phyloP scores from a whole-genome alignment of 805 yeast species.

The Suhomyces tanzawaensis region DNA sequence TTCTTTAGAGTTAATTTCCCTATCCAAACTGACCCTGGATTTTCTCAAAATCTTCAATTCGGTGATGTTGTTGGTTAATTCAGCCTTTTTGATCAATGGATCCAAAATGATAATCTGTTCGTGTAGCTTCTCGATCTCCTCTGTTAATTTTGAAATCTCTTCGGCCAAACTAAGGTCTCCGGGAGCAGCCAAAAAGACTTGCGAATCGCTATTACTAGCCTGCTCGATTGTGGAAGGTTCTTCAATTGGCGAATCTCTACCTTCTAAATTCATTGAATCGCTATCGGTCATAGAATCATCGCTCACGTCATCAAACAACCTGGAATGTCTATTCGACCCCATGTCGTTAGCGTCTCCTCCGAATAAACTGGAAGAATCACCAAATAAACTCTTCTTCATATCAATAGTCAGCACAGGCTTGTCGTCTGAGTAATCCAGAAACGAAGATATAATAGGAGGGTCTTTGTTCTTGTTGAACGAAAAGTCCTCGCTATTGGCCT shows the following conservation, averaged over 20 bases:
- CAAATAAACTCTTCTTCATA: conserved; percentile 18
- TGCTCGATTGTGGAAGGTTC: conserved; percentile 7
- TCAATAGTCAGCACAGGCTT: conserved; percentile 9
- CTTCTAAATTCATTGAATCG: conserved; percentile 25
- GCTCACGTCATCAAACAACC: conserved; percentile 35
- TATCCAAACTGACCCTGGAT: conserved; percentile 61
- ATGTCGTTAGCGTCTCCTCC: conserved; percentile 13
- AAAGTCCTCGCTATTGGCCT: conserved; percentile 5
- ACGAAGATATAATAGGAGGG: neutral
- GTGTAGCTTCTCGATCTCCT: conserved; percentile 55
- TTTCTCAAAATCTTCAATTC: conserved; percentile 67
- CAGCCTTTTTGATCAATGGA: conserved; percentile 76
- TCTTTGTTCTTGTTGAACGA: neutral
- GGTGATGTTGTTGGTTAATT: conserved; percentile 69
- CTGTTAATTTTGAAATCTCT: conserved; percentile 57
- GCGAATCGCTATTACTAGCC: conserved; percentile 17
- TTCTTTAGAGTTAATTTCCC: conserved; percentile 74
- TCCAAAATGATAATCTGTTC: conserved; percentile 64
- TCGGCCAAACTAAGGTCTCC: conserved; percentile 65
- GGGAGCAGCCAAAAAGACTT: conserved; percentile 60
- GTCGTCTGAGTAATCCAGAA: conserved; percentile 1
- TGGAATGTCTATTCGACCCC: conserved; percentile 19
- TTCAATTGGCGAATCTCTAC: conserved; percentile 12
- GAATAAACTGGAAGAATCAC: conserved; percentile 32
- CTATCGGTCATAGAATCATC: conserved; percentile 34